A percentile compares a stretch with the other conserved stretches of the same genome.
phyloP scores from a whole-genome alignment of 176 grass and related monocot genomes.

The Paspalum notatum region DNA sequence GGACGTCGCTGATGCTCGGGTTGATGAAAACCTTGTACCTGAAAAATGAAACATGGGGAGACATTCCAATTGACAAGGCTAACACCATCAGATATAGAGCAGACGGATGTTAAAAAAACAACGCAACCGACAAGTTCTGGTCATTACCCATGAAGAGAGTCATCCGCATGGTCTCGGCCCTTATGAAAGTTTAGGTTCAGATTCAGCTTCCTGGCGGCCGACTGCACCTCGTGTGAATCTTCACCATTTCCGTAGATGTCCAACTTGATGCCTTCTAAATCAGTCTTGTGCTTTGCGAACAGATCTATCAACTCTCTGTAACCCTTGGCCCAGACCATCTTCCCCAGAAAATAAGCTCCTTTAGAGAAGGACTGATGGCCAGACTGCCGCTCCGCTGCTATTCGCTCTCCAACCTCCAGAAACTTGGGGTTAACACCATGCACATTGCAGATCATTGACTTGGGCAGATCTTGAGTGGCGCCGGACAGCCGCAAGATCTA shows the following conservation, averaged over 20 bases:
- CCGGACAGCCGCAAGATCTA: slow-evolving; percentile 86
- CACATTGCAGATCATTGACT: slow-evolving; percentile 91
- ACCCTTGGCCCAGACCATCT: slow-evolving; percentile 99
- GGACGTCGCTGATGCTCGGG: slow-evolving; percentile 85
- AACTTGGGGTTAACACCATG: slow-evolving; percentile 95
- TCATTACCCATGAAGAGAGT: slow-evolving; percentile 87
- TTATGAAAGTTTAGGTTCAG: slow-evolving; percentile 91
- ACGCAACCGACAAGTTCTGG: background rate
- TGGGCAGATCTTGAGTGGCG: slow-evolving; percentile 91
- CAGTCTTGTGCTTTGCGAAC: slow-evolving; percentile 69
- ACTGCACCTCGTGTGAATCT: slow-evolving; percentile 84
- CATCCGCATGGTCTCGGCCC: slow-evolving; percentile 91
- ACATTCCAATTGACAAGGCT: slow-evolving; percentile 7
- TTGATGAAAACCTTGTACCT: slow-evolving; percentile 97
- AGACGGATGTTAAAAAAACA: background rate
- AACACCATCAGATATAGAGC: background rate
- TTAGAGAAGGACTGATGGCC: slow-evolving; percentile 71
- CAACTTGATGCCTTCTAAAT: slow-evolving; percentile 80
- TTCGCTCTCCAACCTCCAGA: slow-evolving; percentile 77
- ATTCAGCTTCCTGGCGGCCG: slow-evolving; percentile 68
- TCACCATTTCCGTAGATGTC: slow-evolving; percentile 90
- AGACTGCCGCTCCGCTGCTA: slow-evolving; percentile 58
- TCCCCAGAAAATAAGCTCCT: slow-evolving; percentile 95
- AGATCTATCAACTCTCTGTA: slow-evolving; percentile 91
- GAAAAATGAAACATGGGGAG: slow-evolving; percentile 24